Percentiles rank a stretch among this genome's conserved stretches.
Conservation (phyloP, 2,329 filamentous ascomycete genomes). For the Epichloe uncinata region DNA sequence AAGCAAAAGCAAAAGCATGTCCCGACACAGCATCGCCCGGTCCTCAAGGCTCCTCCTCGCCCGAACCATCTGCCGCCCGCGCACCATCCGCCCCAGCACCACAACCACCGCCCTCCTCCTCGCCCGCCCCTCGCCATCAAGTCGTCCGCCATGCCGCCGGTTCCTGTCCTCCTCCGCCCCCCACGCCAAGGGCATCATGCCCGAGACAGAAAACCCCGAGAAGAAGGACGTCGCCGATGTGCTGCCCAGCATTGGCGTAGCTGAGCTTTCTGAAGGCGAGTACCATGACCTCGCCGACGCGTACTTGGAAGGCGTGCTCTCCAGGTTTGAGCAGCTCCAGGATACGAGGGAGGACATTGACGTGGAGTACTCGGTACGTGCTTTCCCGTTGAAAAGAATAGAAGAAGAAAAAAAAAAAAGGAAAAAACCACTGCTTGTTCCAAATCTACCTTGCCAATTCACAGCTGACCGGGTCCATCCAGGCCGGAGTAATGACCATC, state of each 20-base stretch:
- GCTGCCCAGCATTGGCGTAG: conserved; percentile 33
- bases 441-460: not conserved
- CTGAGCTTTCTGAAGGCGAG: conserved; percentile 52
- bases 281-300: conserved; percentile 69
- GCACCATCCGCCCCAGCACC: conserved; percentile 10
- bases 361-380: conserved; percentile 72
- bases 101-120: not conserved
- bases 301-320: conserved; percentile 49
- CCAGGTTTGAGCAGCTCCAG: conserved; percentile 56
- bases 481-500: conserved; percentile 81
- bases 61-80: conserved; percentile 19
- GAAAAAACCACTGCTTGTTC: not conserved
- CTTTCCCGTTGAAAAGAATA: not conserved
- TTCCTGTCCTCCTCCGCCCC: conserved; percentile 18
- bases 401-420: not conserved
- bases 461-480: too few species aligned
- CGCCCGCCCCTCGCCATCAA: not conserved
- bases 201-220: conserved; percentile 42
- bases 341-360: conserved; percentile 68
- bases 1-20: conserved; percentile 12
- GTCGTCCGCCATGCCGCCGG: conserved; percentile 6
- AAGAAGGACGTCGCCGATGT: conserved; percentile 26
- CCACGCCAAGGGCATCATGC: conserved; percentile 39
- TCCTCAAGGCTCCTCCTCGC: conserved; percentile 24
- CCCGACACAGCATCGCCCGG: conserved; percentile 21